Conservation (phyloP, 768 basidiomycete genomes). For the Steccherinum ochraceum region DNA sequence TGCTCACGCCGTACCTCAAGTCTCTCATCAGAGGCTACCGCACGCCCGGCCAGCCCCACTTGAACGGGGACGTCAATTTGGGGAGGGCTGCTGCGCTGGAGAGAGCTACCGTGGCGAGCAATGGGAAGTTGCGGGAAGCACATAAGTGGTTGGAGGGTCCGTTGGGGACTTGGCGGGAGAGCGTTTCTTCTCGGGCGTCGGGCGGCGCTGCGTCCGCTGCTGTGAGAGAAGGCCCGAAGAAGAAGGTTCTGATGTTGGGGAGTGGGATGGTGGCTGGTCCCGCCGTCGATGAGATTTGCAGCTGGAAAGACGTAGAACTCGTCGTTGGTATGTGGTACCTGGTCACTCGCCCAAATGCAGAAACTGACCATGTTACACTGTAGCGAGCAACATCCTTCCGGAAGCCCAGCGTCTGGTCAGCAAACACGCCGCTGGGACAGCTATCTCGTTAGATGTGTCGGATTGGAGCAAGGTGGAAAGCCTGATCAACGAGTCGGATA, state of each 20-base stretch:
- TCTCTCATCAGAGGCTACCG: slow-evolving; percentile 42
- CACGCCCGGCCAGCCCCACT: not conserved
- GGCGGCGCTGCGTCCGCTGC: not conserved
- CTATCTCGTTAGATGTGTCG: slow-evolving; percentile 53
- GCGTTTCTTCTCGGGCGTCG: not conserved
- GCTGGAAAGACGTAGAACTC: slow-evolving; percentile 56
- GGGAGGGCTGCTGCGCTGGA: slow-evolving; percentile 39
- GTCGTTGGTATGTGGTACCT: slow-evolving; percentile 59
- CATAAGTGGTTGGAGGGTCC: slow-evolving; percentile 55
- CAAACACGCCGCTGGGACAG: slow-evolving; percentile 44
- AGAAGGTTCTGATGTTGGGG: slow-evolving; percentile 75
- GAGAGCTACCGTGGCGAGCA: slow-evolving; percentile 64
- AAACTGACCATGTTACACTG: slow-evolving; percentile 1
- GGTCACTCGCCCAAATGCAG: not conserved
- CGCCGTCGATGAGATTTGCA: slow-evolving; percentile 68
- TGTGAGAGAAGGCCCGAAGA: slow-evolving; percentile 28
- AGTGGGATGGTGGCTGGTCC: slow-evolving; percentile 97
- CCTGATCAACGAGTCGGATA: slow-evolving; percentile 61
- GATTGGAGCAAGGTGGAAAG: slow-evolving; percentile 38
- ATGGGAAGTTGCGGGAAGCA: slow-evolving; percentile 45
- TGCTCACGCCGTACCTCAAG: slow-evolving; percentile 62
- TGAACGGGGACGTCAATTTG: slow-evolving; percentile 15
- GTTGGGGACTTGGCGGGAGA: slow-evolving; percentile 38
- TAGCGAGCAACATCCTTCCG: slow-evolving; percentile 66
- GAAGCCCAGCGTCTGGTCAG: slow-evolving; percentile 50